These are phyloP conservation scores for Claviceps sp. DNA, from an alignment of 2,329 filamentous ascomycete species.

Conservation along the genomic window DNA sequence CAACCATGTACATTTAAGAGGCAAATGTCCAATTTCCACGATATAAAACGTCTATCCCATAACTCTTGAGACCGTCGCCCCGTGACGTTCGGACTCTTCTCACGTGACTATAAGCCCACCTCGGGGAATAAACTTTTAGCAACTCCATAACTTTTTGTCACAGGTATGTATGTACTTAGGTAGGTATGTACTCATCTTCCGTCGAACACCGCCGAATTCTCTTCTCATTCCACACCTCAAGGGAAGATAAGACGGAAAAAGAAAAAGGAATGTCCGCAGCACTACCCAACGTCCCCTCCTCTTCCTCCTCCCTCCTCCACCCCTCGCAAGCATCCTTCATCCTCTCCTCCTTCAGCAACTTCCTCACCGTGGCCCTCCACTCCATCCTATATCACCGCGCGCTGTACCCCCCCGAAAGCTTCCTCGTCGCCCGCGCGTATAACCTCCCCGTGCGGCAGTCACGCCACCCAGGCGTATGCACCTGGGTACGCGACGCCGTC, in stretches of 20 bases:
- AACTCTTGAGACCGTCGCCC: no score
- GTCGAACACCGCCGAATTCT: no score
- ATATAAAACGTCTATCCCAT: no score
- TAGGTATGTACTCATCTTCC: no score
- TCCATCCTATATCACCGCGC: conserved; percentile 71
- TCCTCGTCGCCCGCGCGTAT: conserved; percentile 68
- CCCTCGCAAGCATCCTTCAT: conserved; percentile 29
- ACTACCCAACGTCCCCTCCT: neutral
- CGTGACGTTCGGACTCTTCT: no score
- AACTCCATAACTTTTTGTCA: no score
- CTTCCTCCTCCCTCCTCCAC: conserved; percentile 15
- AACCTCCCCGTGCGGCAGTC: conserved; percentile 76
- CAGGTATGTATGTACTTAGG: no score
- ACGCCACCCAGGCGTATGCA: conserved; percentile 72
- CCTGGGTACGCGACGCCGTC: conserved; percentile 74
- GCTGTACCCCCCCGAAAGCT: conserved; percentile 67
- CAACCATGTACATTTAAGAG: no score
- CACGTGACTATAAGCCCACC: no score
- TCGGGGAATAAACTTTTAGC: no score
- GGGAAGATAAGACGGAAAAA: neutral
- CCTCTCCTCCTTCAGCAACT: conserved; percentile 59
- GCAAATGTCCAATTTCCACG: no score
- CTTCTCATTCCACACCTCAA: neutral
- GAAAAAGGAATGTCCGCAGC: neutral
- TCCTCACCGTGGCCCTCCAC: conserved; percentile 73